phyloP scores from a whole-genome alignment of 768 basidiomycete genomes.

The Flagelloscypha sp. region DNA sequence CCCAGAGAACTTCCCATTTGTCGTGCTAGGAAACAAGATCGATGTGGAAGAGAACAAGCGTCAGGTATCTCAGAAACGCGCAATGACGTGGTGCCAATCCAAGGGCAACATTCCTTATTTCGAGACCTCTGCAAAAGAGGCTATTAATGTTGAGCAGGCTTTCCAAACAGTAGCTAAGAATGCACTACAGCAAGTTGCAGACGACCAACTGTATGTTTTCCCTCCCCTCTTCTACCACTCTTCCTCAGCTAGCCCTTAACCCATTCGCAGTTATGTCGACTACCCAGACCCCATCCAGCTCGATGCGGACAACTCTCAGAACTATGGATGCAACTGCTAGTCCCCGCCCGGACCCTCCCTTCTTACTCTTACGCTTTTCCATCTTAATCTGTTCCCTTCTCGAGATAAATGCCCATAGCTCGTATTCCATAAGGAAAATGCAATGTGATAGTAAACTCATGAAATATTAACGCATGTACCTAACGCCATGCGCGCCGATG shows the following conservation, averaged over 20 bases:
- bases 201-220: slow-evolving; percentile 78
- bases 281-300: slow-evolving; percentile 98
- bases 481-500: too few species aligned
- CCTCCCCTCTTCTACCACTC: slow-evolving; percentile 6
- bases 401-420: too few species aligned
- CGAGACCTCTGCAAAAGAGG: slow-evolving; percentile 99
- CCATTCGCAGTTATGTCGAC: slow-evolving; percentile 74
- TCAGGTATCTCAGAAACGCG: slow-evolving; percentile 98
- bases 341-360: too few species aligned
- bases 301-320: slow-evolving; percentile 87
- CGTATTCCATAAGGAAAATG: too few species aligned
- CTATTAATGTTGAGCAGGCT: slow-evolving; percentile 99
- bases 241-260: slow-evolving; percentile 8
- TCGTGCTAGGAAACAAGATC: slow-evolving; percentile 99
- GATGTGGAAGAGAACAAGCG: slow-evolving; percentile 98
- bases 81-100: slow-evolving; percentile 99
- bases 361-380: neutral
- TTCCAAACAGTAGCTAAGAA: slow-evolving; percentile 99
- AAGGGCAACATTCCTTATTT: slow-evolving; percentile 99
- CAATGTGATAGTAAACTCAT: too few species aligned
- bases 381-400: too few species aligned
- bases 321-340: slow-evolving; percentile 89
- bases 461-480: too few species aligned
- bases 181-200: slow-evolving; percentile 93
- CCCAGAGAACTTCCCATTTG: slow-evolving; percentile 99